These are phyloP conservation scores for Avena atlantica DNA, from an alignment of 176 grass and related monocot genomes.

Conservation along the genomic window DNA sequence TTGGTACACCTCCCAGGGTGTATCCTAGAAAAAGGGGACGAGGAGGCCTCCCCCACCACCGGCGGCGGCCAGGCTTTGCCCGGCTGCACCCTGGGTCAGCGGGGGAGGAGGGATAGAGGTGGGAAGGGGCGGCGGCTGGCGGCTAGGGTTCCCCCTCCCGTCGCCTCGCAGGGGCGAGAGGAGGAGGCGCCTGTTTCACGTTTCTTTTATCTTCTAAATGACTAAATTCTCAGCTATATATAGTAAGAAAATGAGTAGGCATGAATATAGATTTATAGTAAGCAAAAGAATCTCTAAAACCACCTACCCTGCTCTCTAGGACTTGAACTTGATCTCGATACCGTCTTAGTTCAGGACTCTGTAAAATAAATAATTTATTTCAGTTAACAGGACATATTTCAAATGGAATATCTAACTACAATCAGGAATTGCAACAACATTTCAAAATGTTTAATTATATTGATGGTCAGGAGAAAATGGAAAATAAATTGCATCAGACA, in stretches of 20 bases:
- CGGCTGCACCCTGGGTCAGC: too few relatives aligned
- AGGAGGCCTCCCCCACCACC: too few relatives aligned
- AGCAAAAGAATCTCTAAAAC: conserved; percentile 33
- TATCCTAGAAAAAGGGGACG: too few relatives aligned
- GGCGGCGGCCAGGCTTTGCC: too few relatives aligned
- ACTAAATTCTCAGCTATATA: not conserved
- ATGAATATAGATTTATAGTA: not conserved
- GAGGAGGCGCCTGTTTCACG: too few relatives aligned
- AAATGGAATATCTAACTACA: not conserved
- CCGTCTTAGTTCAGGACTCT: conserved; percentile 69
- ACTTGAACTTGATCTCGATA: conserved; percentile 61
- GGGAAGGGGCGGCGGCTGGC: too few relatives aligned
- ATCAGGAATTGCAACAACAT: conserved; percentile 13
- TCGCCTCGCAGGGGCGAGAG: too few relatives aligned
- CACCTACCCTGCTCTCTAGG: conserved; percentile 66
- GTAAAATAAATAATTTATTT: conserved; percentile 37
- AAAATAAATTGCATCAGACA: conserved; percentile 4
- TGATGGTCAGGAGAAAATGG: conserved; percentile 15
- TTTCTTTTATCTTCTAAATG: too few relatives aligned
- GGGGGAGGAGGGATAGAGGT: too few relatives aligned
- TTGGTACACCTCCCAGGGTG: too few relatives aligned
- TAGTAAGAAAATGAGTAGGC: not conserved
- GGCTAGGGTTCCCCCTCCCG: too few relatives aligned
- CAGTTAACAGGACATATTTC: conserved; percentile 28
- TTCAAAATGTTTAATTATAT: not conserved